Evolutionary conservation across 108 stramenopile species (phyloP).

Genomic region (Epithemia pelagica): DNA sequence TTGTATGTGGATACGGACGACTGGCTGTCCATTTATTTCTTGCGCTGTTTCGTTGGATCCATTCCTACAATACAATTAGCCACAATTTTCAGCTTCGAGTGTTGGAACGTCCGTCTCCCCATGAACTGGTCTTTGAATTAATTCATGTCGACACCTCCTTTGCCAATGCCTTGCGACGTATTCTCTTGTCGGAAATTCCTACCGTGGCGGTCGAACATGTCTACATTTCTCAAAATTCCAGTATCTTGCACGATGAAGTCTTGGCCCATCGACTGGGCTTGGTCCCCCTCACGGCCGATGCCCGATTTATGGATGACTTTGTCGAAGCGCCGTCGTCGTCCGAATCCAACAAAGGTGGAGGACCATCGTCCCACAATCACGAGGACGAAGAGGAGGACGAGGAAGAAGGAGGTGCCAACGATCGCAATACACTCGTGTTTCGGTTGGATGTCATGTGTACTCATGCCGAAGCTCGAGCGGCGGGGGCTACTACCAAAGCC

Average conservation of each 20-base stretch:
- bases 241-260: conserved; percentile 92
- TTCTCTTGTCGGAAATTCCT: conserved; percentile 88
- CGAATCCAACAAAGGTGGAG: too few relatives aligned
- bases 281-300: conserved; percentile 81
- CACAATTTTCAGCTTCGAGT: conserved; percentile 40
- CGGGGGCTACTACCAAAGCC: conserved; percentile 13
- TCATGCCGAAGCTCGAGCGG: conserved; percentile 16
- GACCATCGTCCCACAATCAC: too few relatives aligned
- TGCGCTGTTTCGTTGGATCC: too few relatives aligned
- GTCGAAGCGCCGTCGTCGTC: too few relatives aligned
- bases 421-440: conserved; percentile 90
- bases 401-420: conserved; percentile 54
- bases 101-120: conserved; percentile 45
- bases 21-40: too few relatives aligned
- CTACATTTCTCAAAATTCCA: conserved; percentile 89
- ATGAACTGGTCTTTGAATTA: conserved; percentile 83
- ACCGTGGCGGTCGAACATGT: conserved; percentile 94
- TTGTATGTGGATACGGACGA: too few relatives aligned
- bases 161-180: conserved; percentile 94
- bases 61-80: too few relatives aligned
- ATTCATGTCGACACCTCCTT: conserved; percentile 88
- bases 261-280: conserved; percentile 92
- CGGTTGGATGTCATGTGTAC: conserved; percentile 67
- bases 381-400: conserved; percentile 46
- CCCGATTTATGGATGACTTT: conserved; percentile 50